Base-by-base conservation (phyloP, 2,329 filamentous ascomycete genomes). In the Byssochlamys sp. region DNA sequence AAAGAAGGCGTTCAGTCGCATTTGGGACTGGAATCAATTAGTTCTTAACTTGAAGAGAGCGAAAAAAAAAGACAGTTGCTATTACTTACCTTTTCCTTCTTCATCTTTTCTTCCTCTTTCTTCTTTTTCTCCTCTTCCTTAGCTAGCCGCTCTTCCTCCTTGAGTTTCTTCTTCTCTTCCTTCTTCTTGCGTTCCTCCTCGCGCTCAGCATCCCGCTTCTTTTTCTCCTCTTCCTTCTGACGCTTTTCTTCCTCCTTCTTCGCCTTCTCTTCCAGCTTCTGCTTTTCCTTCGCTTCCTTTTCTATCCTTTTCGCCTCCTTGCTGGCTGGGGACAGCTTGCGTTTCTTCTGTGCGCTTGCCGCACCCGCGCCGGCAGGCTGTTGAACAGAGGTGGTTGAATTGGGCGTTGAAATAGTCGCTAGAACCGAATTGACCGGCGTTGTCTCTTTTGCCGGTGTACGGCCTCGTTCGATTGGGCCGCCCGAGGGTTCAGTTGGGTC, bases 1-100 rank as follows among this genome's bases (percentile, higher is more conserved):
- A 57, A 81, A 81, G 66, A 81, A 81, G 1, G 74, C 71, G 62
- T 78, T 79, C n/a, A 81, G 65, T 55, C 73, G 75, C 60, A 76
- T 71, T 77, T 81, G 79, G 24, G 77, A 73, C 78, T 80, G 59
- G 25, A 31, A 58, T 67, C 33, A 70, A 63, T 58, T 56, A 63
- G 57, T 66, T 45, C 65, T 64, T 58, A 59, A 65, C 5, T 67
- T 65, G 10, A 26, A 50, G 26, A 25, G 25, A 26, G 1, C 26
- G 19, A 19, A 19, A 19, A 19, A 19, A 19, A 3, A 31, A 39
- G 12, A 12, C 49, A 19, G 29, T 19, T 19, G n/a, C 25, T 25
- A 29, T 51, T 25, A 63, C 71, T 61, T 66, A 79, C 78, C 60
- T 69, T 73, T 31, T 77, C 75, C 60, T 79, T 80, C 66, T 79